Evolutionary conservation across 352 stramenopile genomes (phyloP).

Genomic region (Thraustochytrium striatum): DNA sequence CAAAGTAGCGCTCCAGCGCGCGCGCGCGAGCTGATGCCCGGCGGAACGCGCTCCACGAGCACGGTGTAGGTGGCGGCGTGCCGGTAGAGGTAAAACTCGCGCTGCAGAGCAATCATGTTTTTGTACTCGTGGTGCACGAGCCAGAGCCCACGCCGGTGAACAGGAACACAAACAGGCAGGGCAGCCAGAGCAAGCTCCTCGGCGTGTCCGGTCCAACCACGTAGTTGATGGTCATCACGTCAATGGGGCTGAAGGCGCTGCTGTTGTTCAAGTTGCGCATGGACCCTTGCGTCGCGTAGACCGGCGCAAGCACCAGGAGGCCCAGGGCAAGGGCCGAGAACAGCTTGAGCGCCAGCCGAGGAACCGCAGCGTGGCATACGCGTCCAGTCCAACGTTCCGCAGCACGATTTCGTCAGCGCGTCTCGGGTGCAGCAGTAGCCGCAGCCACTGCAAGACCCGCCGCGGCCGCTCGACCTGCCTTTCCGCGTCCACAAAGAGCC

Average conservation of each 20-base stretch:
- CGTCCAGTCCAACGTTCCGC: slow-evolving; percentile 6
- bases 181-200: slow-evolving; percentile 15
- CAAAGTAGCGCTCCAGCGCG: slow-evolving; percentile 30
- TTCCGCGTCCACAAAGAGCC: not conserved
- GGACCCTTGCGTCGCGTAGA: not conserved
- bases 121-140: slow-evolving; percentile 10
- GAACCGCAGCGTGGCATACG: slow-evolving; percentile 43
- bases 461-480: not conserved
- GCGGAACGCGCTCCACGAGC: slow-evolving; percentile 18
- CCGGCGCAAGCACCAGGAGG: not conserved
- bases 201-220: not conserved
- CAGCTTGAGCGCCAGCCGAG: not conserved
- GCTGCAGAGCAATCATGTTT: not conserved
- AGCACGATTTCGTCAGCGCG: not conserved
- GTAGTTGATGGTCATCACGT: slow-evolving; percentile 17
- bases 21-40: not conserved
- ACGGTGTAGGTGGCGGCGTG: slow-evolving; percentile 9
- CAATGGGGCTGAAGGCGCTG: not conserved
- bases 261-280: not conserved
- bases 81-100: slow-evolving; percentile 6
- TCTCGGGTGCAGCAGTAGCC: not conserved
- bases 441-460: not conserved
- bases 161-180: slow-evolving; percentile 31
- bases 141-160: slow-evolving; percentile 24
- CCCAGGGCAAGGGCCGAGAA: slow-evolving; percentile 15